Evolutionary conservation across 1,284 basidiomycete species (phyloP), one percentile per base, ranked within the genome.

Genomic region (Sporisorium graminicola): DNA sequence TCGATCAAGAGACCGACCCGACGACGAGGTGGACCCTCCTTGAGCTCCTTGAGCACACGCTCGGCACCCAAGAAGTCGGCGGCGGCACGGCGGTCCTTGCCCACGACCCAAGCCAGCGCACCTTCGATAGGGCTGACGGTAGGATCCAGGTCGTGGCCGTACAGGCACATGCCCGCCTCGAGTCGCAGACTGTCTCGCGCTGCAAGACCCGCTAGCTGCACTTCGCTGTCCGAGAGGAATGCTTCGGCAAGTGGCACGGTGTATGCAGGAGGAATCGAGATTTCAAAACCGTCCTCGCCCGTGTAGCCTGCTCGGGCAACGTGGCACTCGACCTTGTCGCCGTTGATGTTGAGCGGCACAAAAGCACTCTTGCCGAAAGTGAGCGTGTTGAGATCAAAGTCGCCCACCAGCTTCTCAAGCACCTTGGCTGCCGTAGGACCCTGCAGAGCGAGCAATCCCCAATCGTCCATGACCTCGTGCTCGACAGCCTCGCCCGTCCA

Each of bases 101-200:
- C 92, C 54, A 99, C 94, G 27, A 97, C 90, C 96, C 96, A 98
- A 0, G 90, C 90, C 55, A 99, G 87, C 7, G 92, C 95, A 5
- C 94, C 97, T 52, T 86, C 96, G 18, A 98, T 90, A 0, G 94
- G 94, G 1, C 90, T 91, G 5, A 93, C 93, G 46, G 88, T 89
- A 86, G 98, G 94, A 85, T 97, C 92, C 20, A 82, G 97, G 83
- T 99, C 96, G 82, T 95, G 92, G 0, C 96, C 96, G 85, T 98
- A 98, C 47, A 99, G 88, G 86, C 96, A 99, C 91, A 99, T 92
- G n/a, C 96, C 96, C 0, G 96, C 96, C 86, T 99, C 96, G 42
- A 99, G 89, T 37, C 96, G 90, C 20, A 99, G 87, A 79, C 92
- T 94, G 86, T 99, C 97, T 49, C 97, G 90, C 12, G 95, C 94